These are phyloP conservation scores for Penicillium robsamsonii DNA, from an alignment of 495 filamentous ascomycete genomes.

Conservation along the genomic window DNA sequence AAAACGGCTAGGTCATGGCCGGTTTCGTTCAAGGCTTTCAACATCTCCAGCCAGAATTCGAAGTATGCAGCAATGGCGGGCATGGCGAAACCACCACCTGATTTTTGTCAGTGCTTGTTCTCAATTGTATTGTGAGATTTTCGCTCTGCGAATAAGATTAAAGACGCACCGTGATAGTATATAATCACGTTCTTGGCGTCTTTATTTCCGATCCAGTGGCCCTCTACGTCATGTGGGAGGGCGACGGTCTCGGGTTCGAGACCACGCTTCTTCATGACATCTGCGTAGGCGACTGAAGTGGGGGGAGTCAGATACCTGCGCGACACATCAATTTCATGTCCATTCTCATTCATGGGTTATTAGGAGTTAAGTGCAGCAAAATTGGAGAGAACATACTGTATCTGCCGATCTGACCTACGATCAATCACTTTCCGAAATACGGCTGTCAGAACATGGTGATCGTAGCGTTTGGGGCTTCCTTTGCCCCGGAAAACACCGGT, in stretches of 20 bases:
- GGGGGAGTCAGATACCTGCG: slow-evolving; percentile 33
- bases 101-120: background rate
- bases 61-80: slow-evolving; percentile 44
- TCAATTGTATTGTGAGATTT: slow-evolving; percentile 1
- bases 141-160: background rate
- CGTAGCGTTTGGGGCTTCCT: slow-evolving; percentile 31
- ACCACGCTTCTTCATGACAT: slow-evolving; percentile 42
- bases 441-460: slow-evolving; percentile 33
- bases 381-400: slow-evolving; percentile 30
- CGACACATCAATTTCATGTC: background rate
- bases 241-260: slow-evolving; percentile 48
- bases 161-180: slow-evolving; percentile 56
- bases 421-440: slow-evolving; percentile 25
- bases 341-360: background rate
- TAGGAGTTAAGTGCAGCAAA: background rate
- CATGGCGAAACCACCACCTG: slow-evolving; percentile 60
- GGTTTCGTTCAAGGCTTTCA: slow-evolving; percentile 39
- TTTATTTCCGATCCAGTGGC: slow-evolving; percentile 59
- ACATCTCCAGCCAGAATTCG: slow-evolving; percentile 44
- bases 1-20: slow-evolving; percentile 51
- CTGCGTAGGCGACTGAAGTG: slow-evolving; percentile 47
- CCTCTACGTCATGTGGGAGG: slow-evolving; percentile 49
- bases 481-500: slow-evolving; percentile 41
- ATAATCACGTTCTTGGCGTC: slow-evolving; percentile 56
- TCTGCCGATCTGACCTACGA: slow-evolving; percentile 29